Percentiles rank a stretch among this genome's conserved stretches.
Evolutionary conservation across 306 rosid genomes (phyloP).

Genomic region (Carpinus fangiana): DNA sequence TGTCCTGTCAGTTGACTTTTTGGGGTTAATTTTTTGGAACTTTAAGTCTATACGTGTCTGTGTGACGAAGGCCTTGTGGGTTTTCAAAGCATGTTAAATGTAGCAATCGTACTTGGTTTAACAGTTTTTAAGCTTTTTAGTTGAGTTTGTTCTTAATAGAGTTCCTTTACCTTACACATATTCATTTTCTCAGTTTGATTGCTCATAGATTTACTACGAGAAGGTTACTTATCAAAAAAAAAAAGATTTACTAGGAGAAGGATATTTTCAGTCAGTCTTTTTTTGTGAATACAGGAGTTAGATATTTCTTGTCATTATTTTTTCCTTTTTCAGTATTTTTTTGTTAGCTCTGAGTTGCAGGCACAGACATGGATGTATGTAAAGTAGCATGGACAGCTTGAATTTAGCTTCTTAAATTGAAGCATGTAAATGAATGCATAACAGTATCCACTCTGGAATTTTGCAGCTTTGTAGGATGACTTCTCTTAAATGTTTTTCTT

Average conservation of each 20-base stretch:
- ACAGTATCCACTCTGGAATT: not conserved
- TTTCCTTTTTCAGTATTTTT: not conserved
- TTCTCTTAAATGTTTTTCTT: conserved; percentile 1
- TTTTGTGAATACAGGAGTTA: not conserved
- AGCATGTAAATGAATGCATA: not conserved
- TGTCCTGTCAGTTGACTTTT: not conserved
- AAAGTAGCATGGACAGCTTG: not conserved
- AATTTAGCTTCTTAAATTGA: not conserved
- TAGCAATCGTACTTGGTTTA: too few relatives aligned
- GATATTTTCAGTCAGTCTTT: not conserved
- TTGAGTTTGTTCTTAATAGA: not conserved
- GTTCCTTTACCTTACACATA: not conserved
- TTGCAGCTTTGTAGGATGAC: not conserved
- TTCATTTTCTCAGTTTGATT: not conserved
- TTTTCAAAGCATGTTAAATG: not conserved
- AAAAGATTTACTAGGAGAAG: not conserved
- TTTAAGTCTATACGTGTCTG: not conserved
- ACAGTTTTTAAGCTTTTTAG: not conserved
- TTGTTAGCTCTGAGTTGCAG: not conserved
- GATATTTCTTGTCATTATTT: not conserved
- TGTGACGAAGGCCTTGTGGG: not conserved
- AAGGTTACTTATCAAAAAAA: too few relatives aligned
- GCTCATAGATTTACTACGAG: not conserved
- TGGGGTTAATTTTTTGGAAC: not conserved
- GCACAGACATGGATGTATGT: not conserved